A percentile compares a stretch with the other conserved stretches of the same genome.
Evolutionary conservation across 768 basidiomycete species (phyloP).

Genomic region (Boletus pseudo-olivaceus): DNA sequence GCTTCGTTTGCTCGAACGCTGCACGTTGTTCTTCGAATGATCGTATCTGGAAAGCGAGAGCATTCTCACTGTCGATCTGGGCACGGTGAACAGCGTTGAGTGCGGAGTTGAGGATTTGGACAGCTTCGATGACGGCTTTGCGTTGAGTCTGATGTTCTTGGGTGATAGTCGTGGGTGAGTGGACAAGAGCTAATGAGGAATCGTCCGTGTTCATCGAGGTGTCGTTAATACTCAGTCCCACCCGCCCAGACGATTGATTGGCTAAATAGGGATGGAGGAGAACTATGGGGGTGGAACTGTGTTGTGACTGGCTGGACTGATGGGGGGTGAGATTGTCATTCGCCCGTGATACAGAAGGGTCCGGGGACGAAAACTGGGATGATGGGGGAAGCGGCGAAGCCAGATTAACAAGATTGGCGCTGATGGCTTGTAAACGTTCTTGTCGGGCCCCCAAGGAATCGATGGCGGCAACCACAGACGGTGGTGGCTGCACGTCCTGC

Average conservation of each 20-base stretch:
- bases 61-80: constrained; percentile 17
- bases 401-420: constrained; percentile 9
- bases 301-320: neutral
- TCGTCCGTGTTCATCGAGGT: neutral
- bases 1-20: constrained; percentile 21
- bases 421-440: constrained; percentile 16
- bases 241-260: neutral
- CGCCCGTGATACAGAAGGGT: neutral
- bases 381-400: neutral
- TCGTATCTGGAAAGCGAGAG: constrained; percentile 8
- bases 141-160: constrained; percentile 11
- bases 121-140: constrained; percentile 8
- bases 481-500: neutral
- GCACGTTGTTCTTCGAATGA: constrained; percentile 18
- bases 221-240: neutral
- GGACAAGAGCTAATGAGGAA: neutral
- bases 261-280: constrained; percentile 11
- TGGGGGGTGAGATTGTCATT: neutral
- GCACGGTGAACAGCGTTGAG: constrained; percentile 6
- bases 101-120: constrained; percentile 9
- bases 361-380: constrained; percentile 11
- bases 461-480: neutral
- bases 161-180: neutral
- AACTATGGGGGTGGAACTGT: neutral
- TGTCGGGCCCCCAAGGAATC: constrained; percentile 11